Percentiles rank a stretch among this genome's conserved stretches.
Evolutionary conservation across 1,284 basidiomycete species (phyloP).

Genomic region (Moniliophthora roreri): DNA sequence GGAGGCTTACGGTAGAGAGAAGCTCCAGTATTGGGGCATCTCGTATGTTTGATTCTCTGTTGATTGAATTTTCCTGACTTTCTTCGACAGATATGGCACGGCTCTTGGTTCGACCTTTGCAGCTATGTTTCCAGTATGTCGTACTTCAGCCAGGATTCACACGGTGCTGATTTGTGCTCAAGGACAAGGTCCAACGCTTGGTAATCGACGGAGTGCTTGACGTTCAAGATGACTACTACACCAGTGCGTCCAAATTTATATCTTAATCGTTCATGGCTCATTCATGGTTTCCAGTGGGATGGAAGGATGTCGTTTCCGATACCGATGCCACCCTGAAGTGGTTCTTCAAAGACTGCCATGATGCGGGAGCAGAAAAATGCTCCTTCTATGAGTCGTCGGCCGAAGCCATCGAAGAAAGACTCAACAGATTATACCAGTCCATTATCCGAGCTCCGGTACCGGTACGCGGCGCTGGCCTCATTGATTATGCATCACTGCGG

Average conservation of each 20-base stretch:
- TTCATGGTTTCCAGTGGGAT: constrained; percentile 18
- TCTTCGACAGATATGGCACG: constrained; percentile 37
- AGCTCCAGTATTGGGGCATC: constrained; percentile 55
- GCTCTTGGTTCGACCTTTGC: constrained; percentile 47
- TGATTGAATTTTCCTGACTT: not conserved
- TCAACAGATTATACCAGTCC: constrained; percentile 13
- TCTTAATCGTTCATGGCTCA: too few relatives aligned
- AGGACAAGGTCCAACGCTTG: constrained; percentile 40
- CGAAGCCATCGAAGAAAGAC: constrained; percentile 23
- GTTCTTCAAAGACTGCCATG: constrained; percentile 25
- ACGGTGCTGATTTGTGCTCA: not conserved
- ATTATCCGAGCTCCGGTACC: constrained; percentile 15
- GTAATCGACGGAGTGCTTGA: constrained; percentile 35
- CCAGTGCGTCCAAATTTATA: constrained; percentile 9
- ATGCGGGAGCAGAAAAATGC: constrained; percentile 23
- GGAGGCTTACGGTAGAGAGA: constrained; percentile 40
- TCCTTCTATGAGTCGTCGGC: constrained; percentile 27
- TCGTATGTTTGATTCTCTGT: constrained; percentile 32
- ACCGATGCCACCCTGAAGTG: constrained; percentile 24
- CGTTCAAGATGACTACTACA: constrained; percentile 31
- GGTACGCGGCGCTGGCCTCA: constrained; percentile 16
- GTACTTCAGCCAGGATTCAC: not conserved
- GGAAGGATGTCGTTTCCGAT: constrained; percentile 24
- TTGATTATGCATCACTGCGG: constrained; percentile 16
- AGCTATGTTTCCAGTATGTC: constrained; percentile 45